Percentiles rank a stretch among this genome's conserved stretches.
phyloP scores from a whole-genome alignment of 495 filamentous ascomycete genomes.

The Cenococcum geophilum region DNA sequence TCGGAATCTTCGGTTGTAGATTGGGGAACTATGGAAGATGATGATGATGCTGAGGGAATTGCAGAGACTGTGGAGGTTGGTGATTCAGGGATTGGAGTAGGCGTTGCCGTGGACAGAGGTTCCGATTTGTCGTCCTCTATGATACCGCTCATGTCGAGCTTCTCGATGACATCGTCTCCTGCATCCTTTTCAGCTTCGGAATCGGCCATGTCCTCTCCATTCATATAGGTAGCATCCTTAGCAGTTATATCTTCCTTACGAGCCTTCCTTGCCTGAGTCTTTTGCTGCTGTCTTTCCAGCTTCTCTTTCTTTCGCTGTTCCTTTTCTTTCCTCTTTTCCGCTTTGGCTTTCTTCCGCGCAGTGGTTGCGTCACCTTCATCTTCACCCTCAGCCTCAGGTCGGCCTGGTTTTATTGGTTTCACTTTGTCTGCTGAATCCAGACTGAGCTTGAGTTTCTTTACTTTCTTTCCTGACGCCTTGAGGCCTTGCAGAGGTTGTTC shows the following conservation, averaged over 20 bases:
- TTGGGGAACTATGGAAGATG: slow-evolving; percentile 33
- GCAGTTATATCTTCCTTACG: slow-evolving; percentile 23
- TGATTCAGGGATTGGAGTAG: slow-evolving; percentile 5
- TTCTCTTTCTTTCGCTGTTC: slow-evolving; percentile 42
- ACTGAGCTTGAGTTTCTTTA: slow-evolving; percentile 40
- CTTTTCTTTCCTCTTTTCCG: slow-evolving; percentile 38
- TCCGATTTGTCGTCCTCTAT: slow-evolving; percentile 20
- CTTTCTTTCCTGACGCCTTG: slow-evolving; percentile 34
- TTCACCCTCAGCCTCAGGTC: slow-evolving; percentile 23
- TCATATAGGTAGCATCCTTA: slow-evolving; percentile 16
- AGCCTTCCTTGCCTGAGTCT: slow-evolving; percentile 42
- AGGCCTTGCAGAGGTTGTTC: slow-evolving; percentile 30
- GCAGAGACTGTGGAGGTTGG: slow-evolving; percentile 5
- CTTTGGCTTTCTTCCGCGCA: slow-evolving; percentile 34
- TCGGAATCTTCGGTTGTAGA: slow-evolving; percentile 24
- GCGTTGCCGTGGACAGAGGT: neutral
- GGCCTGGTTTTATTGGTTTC: slow-evolving; percentile 36
- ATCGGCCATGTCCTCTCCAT: slow-evolving; percentile 15
- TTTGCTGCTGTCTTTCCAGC: slow-evolving; percentile 42
- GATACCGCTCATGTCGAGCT: slow-evolving; percentile 35
- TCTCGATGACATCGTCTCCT: slow-evolving; percentile 19
- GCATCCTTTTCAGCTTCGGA: slow-evolving; percentile 12
- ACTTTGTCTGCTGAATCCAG: slow-evolving; percentile 13
- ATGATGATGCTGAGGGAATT: slow-evolving; percentile 31
- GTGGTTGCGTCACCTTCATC: slow-evolving; percentile 36